Evolutionary conservation across 257 asterid genomes (phyloP).

Genomic region (Ilex asprella): DNA sequence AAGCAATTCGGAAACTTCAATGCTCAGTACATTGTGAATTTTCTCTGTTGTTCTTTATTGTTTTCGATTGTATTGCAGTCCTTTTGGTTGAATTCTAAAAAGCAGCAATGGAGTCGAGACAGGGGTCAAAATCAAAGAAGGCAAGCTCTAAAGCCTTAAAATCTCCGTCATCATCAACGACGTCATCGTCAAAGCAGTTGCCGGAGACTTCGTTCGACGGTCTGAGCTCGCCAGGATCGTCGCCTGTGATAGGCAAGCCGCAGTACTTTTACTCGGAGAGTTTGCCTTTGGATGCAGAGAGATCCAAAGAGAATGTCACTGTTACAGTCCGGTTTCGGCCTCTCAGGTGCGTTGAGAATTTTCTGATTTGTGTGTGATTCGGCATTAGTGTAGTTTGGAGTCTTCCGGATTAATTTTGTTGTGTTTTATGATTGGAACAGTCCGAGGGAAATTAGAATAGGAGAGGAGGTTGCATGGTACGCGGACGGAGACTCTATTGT

Average conservation of each 20-base stretch:
- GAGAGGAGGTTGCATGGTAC: conserved; percentile 98
- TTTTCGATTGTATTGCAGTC: too few relatives aligned
- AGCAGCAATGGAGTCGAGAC: conserved; percentile 60
- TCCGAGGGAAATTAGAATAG: conserved; percentile 92
- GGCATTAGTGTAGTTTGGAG: neutral
- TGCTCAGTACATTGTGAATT: neutral
- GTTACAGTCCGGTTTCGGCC: conserved; percentile 99
- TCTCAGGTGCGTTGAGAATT: conserved; percentile 50
- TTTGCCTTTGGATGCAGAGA: conserved; percentile 42
- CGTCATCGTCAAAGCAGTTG: conserved; percentile 72
- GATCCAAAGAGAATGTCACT: conserved; percentile 85
- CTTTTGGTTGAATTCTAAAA: too few relatives aligned
- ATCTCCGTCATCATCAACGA: conserved; percentile 79
- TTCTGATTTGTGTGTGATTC: neutral
- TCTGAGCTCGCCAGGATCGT: conserved; percentile 84
- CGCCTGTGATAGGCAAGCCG: conserved; percentile 69
- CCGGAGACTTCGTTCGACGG: conserved; percentile 60
- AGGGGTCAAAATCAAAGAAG: conserved; percentile 44
- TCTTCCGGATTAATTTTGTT: conserved; percentile 5
- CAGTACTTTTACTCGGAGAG: conserved; percentile 44
- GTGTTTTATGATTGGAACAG: conserved; percentile 34
- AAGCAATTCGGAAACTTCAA: too few relatives aligned
- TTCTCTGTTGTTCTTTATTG: too few relatives aligned
- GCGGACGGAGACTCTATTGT: conserved; percentile 97
- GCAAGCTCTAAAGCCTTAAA: conserved; percentile 33